Evolutionary conservation across 2,329 filamentous ascomycete genomes (phyloP).

Genomic region (Sclerotinia sclerotiorum): DNA sequence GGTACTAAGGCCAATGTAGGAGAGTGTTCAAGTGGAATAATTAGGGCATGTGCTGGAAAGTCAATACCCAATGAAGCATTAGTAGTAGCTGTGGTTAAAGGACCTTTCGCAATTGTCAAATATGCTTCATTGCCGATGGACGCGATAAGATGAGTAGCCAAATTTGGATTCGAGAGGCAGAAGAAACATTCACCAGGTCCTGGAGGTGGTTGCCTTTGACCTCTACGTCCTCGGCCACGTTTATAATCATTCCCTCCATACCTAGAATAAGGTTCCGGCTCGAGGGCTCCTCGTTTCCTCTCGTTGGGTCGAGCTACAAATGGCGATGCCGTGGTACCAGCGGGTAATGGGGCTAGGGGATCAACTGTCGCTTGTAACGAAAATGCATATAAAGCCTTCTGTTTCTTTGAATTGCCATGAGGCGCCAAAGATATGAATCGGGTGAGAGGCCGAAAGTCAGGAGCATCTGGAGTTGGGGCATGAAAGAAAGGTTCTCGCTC

Average conservation of each 20-base stretch:
- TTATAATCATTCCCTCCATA: conserved; percentile 50
- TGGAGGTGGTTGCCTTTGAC: conserved; percentile 56
- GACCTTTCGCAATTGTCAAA: conserved; percentile 88
- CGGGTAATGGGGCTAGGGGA: conserved; percentile 59
- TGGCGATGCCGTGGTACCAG: conserved; percentile 74
- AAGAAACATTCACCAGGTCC: conserved; percentile 88
- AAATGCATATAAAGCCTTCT: conserved; percentile 81
- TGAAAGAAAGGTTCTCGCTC: conserved; percentile 94
- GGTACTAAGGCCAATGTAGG: conserved; percentile 71
- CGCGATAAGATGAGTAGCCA: conserved; percentile 84
- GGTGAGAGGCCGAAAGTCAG: conserved; percentile 64
- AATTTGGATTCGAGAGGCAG: conserved; percentile 82
- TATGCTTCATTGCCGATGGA: conserved; percentile 87
- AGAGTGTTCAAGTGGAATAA: conserved; percentile 82
- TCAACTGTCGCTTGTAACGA: conserved; percentile 65
- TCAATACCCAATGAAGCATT: conserved; percentile 64
- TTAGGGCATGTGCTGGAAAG: conserved; percentile 84
- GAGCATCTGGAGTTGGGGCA: conserved; percentile 50
- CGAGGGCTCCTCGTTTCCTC: conserved; percentile 57
- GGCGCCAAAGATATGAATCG: conserved; percentile 88
- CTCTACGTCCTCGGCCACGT: conserved; percentile 49
- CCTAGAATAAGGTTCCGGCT: conserved; percentile 52
- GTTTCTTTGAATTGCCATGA: conserved; percentile 72
- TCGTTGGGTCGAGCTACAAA: conserved; percentile 54
- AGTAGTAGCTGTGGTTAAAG: conserved; percentile 69